These are phyloP conservation scores for Cicer yamashitae DNA, from an alignment of 306 rosid genomes.

Conservation along the genomic window DNA sequence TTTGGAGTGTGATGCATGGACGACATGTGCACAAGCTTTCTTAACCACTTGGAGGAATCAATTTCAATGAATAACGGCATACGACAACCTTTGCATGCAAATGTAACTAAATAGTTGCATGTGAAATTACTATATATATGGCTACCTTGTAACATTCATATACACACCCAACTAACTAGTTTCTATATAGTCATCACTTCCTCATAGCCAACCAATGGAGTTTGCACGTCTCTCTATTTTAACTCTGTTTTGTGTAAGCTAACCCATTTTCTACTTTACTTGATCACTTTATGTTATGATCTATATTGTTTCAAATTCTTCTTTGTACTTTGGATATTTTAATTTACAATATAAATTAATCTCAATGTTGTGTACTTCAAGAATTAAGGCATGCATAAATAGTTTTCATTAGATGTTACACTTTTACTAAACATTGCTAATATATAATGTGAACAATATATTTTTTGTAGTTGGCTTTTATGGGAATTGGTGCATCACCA, in stretches of 20 bases:
- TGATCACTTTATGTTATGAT: background rate
- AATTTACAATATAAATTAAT: no score
- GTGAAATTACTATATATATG: background rate
- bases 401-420: background rate
- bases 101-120: no score
- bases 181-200: background rate
- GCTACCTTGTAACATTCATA: background rate
- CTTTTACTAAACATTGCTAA: no score
- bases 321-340: no score
- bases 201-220: background rate
- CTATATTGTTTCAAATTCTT: background rate
- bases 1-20: no score
- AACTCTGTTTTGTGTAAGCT: background rate
- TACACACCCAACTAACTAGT: background rate
- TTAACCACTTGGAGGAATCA: no score
- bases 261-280: background rate
- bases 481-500: background rate
- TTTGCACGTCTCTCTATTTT: constrained; percentile 2
- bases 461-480: background rate
- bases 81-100: no score
- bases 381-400: background rate
- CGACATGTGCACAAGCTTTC: no score
- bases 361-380: background rate
- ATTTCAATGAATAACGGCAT: no score
- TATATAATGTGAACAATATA: background rate